phyloP scores from a whole-genome alignment of 1,139 yeast genomes.

The Scheffersomyces segobiensis region DNA sequence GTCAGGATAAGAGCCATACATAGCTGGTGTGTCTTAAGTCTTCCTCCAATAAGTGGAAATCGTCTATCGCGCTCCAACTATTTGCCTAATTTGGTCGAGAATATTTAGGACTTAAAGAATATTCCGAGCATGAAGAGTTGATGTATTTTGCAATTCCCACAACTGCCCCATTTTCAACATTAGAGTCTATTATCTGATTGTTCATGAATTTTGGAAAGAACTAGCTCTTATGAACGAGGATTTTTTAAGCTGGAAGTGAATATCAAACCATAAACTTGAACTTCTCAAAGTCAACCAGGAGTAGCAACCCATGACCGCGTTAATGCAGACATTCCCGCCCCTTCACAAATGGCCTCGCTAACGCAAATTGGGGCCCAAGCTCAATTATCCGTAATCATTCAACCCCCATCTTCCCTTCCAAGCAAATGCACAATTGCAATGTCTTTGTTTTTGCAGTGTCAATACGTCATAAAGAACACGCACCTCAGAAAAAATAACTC shows the following conservation, averaged over 20 bases:
- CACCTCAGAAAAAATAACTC: background rate
- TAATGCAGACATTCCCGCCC: background rate
- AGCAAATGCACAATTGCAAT: background rate
- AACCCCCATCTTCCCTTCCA: background rate
- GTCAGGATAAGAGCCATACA: background rate
- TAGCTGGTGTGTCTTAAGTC: background rate
- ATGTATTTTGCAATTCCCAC: background rate
- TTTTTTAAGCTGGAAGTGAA: background rate
- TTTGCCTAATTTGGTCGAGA: too few species aligned
- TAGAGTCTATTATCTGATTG: background rate
- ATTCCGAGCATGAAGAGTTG: background rate
- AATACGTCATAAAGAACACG: background rate
- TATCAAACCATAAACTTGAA: background rate
- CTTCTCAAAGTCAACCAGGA: background rate
- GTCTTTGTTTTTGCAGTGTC: background rate
- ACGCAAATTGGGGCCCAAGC: background rate
- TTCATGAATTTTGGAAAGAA: background rate
- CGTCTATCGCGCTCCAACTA: background rate
- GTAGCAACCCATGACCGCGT: background rate
- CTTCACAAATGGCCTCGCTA: background rate
- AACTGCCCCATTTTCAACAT: background rate
- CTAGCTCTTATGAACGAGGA: too few species aligned
- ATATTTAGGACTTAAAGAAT: background rate
- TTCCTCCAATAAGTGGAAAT: background rate
- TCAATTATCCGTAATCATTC: background rate